These are phyloP conservation scores for Daldinia bambusicola DNA, from an alignment of 495 filamentous ascomycete species.

Conservation along the genomic window DNA sequence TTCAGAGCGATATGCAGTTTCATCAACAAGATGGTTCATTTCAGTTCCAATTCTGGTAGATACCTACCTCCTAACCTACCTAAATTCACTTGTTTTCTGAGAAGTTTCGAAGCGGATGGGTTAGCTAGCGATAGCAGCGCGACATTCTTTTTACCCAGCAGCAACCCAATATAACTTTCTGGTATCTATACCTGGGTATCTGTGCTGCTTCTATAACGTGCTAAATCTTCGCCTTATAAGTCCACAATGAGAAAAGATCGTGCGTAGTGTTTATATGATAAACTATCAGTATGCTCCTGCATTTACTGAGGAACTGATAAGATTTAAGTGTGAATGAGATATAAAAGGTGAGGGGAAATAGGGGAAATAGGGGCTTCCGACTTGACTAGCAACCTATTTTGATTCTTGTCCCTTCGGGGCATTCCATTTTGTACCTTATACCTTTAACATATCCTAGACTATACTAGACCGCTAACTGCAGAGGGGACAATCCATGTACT, in stretches of 20 bases:
- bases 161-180: not conserved
- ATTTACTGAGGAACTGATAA: too few species aligned
- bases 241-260: not conserved
- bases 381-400: not conserved
- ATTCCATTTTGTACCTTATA: too few species aligned
- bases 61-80: too few species aligned
- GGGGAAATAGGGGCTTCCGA: not conserved
- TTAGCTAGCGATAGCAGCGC: not conserved
- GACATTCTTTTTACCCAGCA: not conserved
- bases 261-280: not conserved
- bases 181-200: not conserved
- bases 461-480: too few species aligned
- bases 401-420: too few species aligned
- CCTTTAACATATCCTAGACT: too few species aligned
- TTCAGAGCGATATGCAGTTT: not conserved
- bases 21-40: not conserved
- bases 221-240: not conserved
- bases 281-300: too few species aligned
- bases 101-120: not conserved
- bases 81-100: too few species aligned
- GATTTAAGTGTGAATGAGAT: too few species aligned
- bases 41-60: conserved; percentile 11
- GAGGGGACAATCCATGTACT: not conserved
- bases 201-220: not conserved
- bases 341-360: not conserved